Conservation (phyloP, 257 asterid genomes). For the Nicotiana sylvestris region DNA sequence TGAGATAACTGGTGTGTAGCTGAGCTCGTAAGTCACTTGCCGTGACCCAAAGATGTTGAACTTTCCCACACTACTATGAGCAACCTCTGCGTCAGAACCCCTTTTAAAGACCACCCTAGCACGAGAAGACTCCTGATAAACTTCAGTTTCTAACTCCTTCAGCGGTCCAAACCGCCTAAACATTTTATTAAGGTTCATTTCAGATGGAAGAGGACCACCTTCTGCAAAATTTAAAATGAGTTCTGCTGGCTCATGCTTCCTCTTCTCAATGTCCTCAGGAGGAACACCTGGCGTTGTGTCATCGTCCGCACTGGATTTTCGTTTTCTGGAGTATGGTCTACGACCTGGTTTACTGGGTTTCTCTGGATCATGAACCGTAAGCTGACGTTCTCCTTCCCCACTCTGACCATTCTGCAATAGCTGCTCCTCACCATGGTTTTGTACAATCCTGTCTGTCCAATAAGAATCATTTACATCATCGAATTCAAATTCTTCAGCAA, state of each 20-base stretch:
- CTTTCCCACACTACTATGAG: conserved; percentile 64
- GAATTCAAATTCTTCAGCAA: conserved; percentile 79
- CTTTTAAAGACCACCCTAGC: conserved; percentile 82
- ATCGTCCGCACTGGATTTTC: conserved; percentile 39
- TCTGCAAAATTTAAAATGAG: conserved; percentile 68
- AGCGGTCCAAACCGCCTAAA: conserved; percentile 88
- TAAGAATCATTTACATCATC: conserved; percentile 87
- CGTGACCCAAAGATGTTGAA: conserved; percentile 74
- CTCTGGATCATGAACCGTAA: conserved; percentile 26
- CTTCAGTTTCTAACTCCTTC: conserved; percentile 89
- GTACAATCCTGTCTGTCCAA: conserved; percentile 86
- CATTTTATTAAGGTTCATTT: conserved; percentile 66
- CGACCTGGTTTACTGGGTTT: conserved; percentile 48
- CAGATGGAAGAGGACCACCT: conserved; percentile 64
- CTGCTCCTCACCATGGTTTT: conserved; percentile 64
- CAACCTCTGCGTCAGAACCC: conserved; percentile 95
- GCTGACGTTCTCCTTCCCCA: conserved; percentile 30
- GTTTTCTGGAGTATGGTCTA: conserved; percentile 50
- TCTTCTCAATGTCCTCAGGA: conserved; percentile 40
- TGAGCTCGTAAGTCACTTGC: conserved; percentile 71
- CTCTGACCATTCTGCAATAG: conserved; percentile 42
- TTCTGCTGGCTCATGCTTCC: conserved; percentile 80
- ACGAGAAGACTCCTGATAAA: conserved; percentile 60
- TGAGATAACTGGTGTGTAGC: conserved; percentile 62
- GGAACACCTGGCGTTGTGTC: conserved; percentile 29